phyloP scores from a whole-genome alignment of 1,284 basidiomycete genomes.

The Takashimella tepidaria region DNA sequence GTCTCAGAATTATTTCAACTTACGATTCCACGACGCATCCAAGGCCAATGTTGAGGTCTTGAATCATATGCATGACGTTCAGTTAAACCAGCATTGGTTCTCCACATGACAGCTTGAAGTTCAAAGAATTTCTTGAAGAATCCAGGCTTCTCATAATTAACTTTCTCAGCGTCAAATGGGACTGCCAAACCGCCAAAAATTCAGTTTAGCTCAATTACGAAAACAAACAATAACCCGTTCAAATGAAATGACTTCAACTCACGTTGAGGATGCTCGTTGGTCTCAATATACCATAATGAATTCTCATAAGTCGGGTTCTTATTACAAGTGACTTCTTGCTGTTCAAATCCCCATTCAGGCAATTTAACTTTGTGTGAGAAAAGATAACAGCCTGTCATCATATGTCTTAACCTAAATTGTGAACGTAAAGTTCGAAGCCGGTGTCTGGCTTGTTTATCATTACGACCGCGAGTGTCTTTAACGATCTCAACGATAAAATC shows the following conservation, averaged over 20 bases:
- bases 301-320: constrained; percentile 88
- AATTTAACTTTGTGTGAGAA: constrained; percentile 98
- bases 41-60: constrained; percentile 82
- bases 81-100: constrained; percentile 91
- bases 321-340: constrained; percentile 96
- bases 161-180: constrained; percentile 62
- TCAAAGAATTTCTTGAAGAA: constrained; percentile 90
- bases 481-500: constrained; percentile 93
- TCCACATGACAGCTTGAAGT: constrained; percentile 94
- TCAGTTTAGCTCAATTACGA: constrained; percentile 15
- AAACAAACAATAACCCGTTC: too few relatives aligned
- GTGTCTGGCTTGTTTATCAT: constrained; percentile 64
- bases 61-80: constrained; percentile 94
- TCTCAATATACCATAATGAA: constrained; percentile 94
- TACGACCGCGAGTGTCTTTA: constrained; percentile 45
- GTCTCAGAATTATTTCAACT: too few relatives aligned
- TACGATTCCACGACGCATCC: constrained; percentile 84
- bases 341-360: constrained; percentile 95
- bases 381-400: constrained; percentile 86
- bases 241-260: constrained; percentile 51
- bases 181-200: too few relatives aligned
- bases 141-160: constrained; percentile 81
- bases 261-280: constrained; percentile 70
- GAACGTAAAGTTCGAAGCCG: constrained; percentile 75
- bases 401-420: constrained; percentile 77